Percentiles rank a stretch among this genome's conserved stretches.
Conservation (phyloP, 2,329 filamentous ascomycete species). For the Clonostachys rosea region DNA sequence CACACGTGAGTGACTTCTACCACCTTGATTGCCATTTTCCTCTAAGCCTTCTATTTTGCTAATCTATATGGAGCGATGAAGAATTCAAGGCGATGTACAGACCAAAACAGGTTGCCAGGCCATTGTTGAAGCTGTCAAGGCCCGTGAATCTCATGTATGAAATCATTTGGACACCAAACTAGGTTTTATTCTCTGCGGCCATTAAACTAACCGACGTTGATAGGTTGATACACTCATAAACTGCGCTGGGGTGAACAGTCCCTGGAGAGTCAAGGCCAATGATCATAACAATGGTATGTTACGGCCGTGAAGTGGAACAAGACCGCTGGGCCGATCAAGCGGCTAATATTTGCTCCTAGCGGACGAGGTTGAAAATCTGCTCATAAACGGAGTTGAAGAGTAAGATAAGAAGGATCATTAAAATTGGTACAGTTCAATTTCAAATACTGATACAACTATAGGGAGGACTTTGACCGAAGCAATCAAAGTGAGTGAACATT, state of each 20-base stretch:
- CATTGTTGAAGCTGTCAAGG: slow-evolving; percentile 10
- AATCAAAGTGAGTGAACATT: slow-evolving; percentile 5
- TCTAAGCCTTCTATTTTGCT: neutral
- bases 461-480: slow-evolving; percentile 3
- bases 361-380: slow-evolving; percentile 9
- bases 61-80: neutral
- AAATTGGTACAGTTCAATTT: neutral
- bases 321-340: too few species aligned
- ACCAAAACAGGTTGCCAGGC: slow-evolving; percentile 13
- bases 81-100: slow-evolving; percentile 16
- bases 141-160: slow-evolving; percentile 11
- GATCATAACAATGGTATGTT: slow-evolving; percentile 9
- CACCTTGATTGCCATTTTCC: neutral
- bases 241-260: slow-evolving; percentile 15
- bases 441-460: neutral
- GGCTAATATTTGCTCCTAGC: neutral
- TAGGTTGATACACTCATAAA: slow-evolving; percentile 17
- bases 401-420: neutral
- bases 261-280: slow-evolving; percentile 8
- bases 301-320: too few species aligned
- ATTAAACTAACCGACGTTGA: neutral
- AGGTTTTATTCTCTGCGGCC: neutral
- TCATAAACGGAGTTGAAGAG: slow-evolving; percentile 10
- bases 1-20: slow-evolving; percentile 7
- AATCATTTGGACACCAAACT: neutral